Evolutionary conservation across 1,284 basidiomycete genomes (phyloP).

Genomic region (Irpex sp.): DNA sequence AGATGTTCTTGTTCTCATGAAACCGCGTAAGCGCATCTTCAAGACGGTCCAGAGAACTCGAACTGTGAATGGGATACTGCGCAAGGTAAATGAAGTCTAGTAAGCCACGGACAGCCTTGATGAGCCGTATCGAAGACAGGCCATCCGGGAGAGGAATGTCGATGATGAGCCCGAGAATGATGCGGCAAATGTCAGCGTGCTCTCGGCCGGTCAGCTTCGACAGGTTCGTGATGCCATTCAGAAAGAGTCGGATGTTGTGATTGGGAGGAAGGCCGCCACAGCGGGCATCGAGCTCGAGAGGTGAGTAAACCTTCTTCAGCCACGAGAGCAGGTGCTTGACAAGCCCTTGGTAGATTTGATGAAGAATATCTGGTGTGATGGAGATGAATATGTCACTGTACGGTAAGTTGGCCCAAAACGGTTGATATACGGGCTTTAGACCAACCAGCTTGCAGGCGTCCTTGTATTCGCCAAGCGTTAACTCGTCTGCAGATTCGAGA

Average conservation of each 20-base stretch:
- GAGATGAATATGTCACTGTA: constrained; percentile 28
- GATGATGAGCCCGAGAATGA: constrained; percentile 17
- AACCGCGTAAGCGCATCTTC: constrained; percentile 19
- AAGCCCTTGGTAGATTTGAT: constrained; percentile 34
- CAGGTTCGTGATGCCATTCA: constrained; percentile 20
- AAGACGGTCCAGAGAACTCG: constrained; percentile 17
- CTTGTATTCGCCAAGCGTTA: neutral
- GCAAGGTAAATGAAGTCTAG: constrained; percentile 22
- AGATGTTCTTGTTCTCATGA: constrained; percentile 24
- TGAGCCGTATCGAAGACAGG: neutral
- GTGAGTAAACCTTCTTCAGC: constrained; percentile 11
- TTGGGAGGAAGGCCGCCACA: constrained; percentile 15
- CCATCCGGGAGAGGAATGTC: constrained; percentile 6
- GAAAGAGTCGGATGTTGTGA: constrained; percentile 17
- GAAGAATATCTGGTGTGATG: constrained; percentile 38
- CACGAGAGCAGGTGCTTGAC: constrained; percentile 27
- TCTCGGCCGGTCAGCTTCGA: constrained; percentile 17
- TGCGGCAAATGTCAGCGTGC: constrained; percentile 16
- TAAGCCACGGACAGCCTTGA: constrained; percentile 15
- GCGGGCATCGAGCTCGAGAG: constrained; percentile 18
- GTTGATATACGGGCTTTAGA: constrained; percentile 18
- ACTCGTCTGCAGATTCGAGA: neutral
- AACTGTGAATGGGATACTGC: constrained; percentile 22
- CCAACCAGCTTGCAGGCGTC: constrained; percentile 7
- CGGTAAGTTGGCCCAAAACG: constrained; percentile 35